Conservation (phyloP, 2,329 filamentous ascomycete genomes). For the Aspergillus clavatus region DNA sequence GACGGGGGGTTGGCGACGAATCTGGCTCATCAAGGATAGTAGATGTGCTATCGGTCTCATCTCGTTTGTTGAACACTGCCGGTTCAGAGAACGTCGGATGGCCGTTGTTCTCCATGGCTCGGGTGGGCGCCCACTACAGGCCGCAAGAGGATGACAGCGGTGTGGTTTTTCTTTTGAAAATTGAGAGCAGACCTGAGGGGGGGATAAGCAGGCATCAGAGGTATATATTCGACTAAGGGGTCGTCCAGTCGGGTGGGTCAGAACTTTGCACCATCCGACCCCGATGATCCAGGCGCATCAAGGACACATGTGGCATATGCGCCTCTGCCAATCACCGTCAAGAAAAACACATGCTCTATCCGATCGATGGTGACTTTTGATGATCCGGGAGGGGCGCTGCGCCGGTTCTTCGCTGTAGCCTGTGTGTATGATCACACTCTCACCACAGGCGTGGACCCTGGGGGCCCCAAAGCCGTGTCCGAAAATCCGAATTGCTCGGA, state of each 20-base stretch:
- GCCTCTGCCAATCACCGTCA: neutral
- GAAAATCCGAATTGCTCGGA: neutral
- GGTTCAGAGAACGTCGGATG: slow-evolving; percentile 5
- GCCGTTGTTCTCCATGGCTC: slow-evolving; percentile 10
- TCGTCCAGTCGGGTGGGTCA: neutral
- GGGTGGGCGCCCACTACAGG: neutral
- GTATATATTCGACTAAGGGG: neutral
- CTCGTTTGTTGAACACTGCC: slow-evolving; percentile 10
- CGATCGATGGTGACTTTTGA: neutral
- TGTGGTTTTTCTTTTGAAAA: too few species aligned
- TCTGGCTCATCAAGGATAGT: slow-evolving; percentile 25
- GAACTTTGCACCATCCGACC: neutral
- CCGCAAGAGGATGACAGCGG: neutral
- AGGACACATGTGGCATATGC: neutral
- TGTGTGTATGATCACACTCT: too few species aligned
- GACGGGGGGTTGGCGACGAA: slow-evolving; percentile 8
- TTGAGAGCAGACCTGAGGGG: neutral
- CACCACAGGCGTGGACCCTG: too few species aligned
- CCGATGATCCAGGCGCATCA: neutral
- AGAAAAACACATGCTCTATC: neutral
- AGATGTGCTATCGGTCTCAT: slow-evolving; percentile 26
- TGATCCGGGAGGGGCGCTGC: neutral
- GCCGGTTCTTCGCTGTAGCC: neutral
- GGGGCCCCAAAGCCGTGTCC: neutral
- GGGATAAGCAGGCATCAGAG: neutral